These are phyloP conservation scores for Moricandia arvensis DNA, from an alignment of 345 rosid genomes.

Conservation along the genomic window DNA sequence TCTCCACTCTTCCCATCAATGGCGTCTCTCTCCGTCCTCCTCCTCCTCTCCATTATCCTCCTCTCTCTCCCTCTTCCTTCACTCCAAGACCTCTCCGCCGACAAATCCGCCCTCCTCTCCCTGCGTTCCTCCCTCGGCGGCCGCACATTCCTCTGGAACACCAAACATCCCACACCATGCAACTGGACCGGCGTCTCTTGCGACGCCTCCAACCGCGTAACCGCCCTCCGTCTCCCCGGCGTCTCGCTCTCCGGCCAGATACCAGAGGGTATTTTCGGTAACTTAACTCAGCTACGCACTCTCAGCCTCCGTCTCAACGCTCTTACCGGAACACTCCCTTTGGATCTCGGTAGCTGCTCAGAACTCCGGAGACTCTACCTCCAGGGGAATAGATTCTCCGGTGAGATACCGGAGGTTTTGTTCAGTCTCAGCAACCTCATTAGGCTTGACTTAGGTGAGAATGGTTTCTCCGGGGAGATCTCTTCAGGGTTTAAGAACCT, in stretches of 20 bases:
- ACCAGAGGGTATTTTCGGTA: conserved; percentile 67
- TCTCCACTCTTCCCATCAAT: conserved; percentile 7
- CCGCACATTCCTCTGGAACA: conserved; percentile 76
- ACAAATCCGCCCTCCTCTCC: conserved; percentile 68
- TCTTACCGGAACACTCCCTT: conserved; percentile 59
- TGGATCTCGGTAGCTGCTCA: conserved; percentile 68
- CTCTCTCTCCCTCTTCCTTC: conserved; percentile 33
- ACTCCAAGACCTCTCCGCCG: conserved; percentile 71
- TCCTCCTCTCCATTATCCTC: conserved; percentile 24
- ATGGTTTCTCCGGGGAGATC: conserved; percentile 66
- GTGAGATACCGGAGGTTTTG: conserved; percentile 65
- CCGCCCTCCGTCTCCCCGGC: conserved; percentile 80
- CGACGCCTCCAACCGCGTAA: conserved; percentile 57
- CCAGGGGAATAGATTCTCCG: conserved; percentile 80
- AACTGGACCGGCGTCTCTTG: conserved; percentile 79
- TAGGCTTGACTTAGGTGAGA: conserved; percentile 60
- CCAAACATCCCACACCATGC: conserved; percentile 56
- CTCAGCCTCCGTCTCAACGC: conserved; percentile 86
- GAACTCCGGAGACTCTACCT: conserved; percentile 68
- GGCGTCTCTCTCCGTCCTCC: conserved; percentile 8
- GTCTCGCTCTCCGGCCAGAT: conserved; percentile 68
- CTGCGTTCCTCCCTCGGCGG: conserved; percentile 85
- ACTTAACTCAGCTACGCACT: conserved; percentile 71
- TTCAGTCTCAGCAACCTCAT: conserved; percentile 57
- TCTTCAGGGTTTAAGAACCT: conserved; percentile 56